Conservation (phyloP, 2,329 filamentous ascomycete species). For the Alternaria brassicae region DNA sequence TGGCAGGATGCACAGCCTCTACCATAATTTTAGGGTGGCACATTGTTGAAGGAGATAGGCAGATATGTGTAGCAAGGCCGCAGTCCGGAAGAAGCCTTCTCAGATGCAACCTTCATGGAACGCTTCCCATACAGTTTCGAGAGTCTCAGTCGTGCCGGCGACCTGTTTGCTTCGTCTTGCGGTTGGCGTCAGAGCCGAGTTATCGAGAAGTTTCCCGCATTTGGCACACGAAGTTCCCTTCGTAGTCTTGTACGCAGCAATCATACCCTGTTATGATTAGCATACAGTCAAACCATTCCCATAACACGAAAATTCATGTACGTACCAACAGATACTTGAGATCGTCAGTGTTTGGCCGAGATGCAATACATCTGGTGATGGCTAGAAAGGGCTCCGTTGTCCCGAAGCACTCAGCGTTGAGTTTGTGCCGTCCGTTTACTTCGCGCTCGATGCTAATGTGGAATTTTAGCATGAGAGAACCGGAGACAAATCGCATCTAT, state of each 20-base stretch:
- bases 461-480: slow-evolving; percentile 36
- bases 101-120: slow-evolving; percentile 45
- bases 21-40: slow-evolving; percentile 12
- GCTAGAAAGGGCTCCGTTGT: slow-evolving; percentile 33
- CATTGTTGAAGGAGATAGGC: slow-evolving; percentile 5
- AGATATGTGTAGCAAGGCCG: background rate
- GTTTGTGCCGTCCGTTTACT: slow-evolving; percentile 31
- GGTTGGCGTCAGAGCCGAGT: slow-evolving; percentile 30
- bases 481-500: slow-evolving; percentile 39
- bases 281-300: background rate
- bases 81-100: background rate
- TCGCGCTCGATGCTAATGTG: slow-evolving; percentile 38
- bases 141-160: slow-evolving; percentile 21
- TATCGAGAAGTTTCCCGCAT: slow-evolving; percentile 43
- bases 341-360: slow-evolving; percentile 42
- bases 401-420: slow-evolving; percentile 44
- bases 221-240: slow-evolving; percentile 42
- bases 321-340: slow-evolving; percentile 46
- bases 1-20: slow-evolving; percentile 28
- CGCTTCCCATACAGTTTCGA: slow-evolving; percentile 42
- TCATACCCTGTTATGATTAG: slow-evolving; percentile 47
- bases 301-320: background rate
- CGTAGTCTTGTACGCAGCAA: slow-evolving; percentile 47
- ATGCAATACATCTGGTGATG: slow-evolving; percentile 46
- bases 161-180: slow-evolving; percentile 43